Conservation (phyloP, 2,329 filamentous ascomycete species). For the Pyrenochaeta sp. region DNA sequence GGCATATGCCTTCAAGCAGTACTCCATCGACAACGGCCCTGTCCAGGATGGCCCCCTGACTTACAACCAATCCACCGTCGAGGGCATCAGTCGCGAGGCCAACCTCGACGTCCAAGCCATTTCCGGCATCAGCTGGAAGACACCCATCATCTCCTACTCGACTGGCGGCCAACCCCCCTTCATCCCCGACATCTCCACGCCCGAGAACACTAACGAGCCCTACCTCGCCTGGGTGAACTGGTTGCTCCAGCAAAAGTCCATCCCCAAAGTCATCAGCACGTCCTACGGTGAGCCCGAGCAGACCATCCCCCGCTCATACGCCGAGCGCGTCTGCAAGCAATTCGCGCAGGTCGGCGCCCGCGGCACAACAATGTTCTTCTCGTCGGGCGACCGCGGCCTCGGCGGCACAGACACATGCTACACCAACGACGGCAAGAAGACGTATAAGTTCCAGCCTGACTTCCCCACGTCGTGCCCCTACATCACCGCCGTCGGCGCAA, state of each 20-base stretch:
- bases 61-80: conserved; percentile 30
- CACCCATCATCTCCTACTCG: conserved; percentile 65
- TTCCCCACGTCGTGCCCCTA: conserved; percentile 75
- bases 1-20: conserved; percentile 64
- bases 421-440: conserved; percentile 65
- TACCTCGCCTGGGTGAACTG: conserved; percentile 70
- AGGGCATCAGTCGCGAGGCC: conserved; percentile 60
- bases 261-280: conserved; percentile 69
- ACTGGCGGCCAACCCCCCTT: conserved; percentile 65
- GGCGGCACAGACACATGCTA: conserved; percentile 61
- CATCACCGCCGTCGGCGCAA: conserved; percentile 71
- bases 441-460: conserved; percentile 63
- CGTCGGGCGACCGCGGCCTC: conserved; percentile 68
- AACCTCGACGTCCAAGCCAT: conserved; percentile 71
- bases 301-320: conserved; percentile 67
- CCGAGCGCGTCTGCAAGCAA: conserved; percentile 67
- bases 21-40: conserved; percentile 64
- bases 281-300: conserved; percentile 75
- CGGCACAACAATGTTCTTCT: conserved; percentile 70
- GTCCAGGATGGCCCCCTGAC: conserved; percentile 54
- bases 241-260: conserved; percentile 61
- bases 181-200: conserved; percentile 55
- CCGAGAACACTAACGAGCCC: conserved; percentile 69
- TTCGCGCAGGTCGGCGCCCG: conserved; percentile 72
- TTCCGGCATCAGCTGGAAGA: conserved; percentile 61